Conservation (phyloP, 495 filamentous ascomycete species). For the Delitschia confertaspora region DNA sequence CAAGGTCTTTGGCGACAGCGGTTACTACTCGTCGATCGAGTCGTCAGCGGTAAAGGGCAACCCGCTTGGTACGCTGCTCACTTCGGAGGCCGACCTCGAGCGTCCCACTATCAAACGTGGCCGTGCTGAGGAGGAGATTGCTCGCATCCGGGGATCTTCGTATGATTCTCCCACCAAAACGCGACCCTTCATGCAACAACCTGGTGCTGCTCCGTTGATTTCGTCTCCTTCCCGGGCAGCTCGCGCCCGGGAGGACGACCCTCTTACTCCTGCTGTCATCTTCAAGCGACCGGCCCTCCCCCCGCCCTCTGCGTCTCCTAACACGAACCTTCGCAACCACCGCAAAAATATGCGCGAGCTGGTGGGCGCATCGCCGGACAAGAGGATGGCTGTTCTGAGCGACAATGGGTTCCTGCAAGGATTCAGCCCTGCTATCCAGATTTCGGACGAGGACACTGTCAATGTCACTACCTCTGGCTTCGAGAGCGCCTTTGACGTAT, state of each 20-base stretch:
- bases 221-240: conserved; percentile 52
- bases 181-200: conserved; percentile 41
- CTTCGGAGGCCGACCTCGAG: conserved; percentile 61
- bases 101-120: conserved; percentile 75
- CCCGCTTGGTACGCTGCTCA: conserved; percentile 50
- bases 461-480: conserved; percentile 39
- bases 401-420: conserved; percentile 46
- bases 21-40: conserved; percentile 95
- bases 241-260: conserved; percentile 45
- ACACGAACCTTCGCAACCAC: conserved; percentile 89
- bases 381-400: conserved; percentile 54
- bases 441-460: conserved; percentile 36
- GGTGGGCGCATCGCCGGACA: conserved; percentile 71
- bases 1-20: conserved; percentile 76
- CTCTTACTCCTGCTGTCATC: conserved; percentile 74
- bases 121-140: conserved; percentile 91
- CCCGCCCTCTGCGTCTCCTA: conserved; percentile 82
- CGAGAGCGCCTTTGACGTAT: conserved; percentile 58
- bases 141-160: conserved; percentile 81
- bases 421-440: conserved; percentile 71
- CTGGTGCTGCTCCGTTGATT: conserved; percentile 38
- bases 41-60: conserved; percentile 77
- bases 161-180: conserved; percentile 81
- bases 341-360: conserved; percentile 77
- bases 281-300: conserved; percentile 75